A percentile compares a stretch with the other conserved stretches of the same genome.
These are phyloP conservation scores for Metschnikowia aberdeeniae DNA, from an alignment of 805 yeast genomes.

Conservation along the genomic window DNA sequence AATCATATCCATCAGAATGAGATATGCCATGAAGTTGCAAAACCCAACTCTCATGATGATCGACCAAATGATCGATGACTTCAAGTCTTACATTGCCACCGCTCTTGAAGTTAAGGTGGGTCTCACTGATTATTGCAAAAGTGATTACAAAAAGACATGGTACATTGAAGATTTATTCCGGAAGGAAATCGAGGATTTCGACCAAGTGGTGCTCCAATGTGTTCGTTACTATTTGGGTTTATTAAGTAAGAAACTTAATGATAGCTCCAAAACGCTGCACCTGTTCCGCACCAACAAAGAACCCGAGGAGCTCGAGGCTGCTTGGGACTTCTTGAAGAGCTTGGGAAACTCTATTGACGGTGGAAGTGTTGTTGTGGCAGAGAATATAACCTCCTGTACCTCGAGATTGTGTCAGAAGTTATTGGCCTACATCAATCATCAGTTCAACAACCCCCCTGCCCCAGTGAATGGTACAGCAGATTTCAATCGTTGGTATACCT, in stretches of 20 bases:
- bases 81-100: constrained; percentile 68
- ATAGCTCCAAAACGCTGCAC: constrained; percentile 58
- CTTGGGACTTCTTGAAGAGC: constrained; percentile 73
- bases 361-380: constrained; percentile 77
- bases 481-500: constrained; percentile 59
- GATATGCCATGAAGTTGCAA: constrained; percentile 70
- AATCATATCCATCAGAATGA: constrained; percentile 65
- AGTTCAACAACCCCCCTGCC: constrained; percentile 55
- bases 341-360: constrained; percentile 77
- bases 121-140: constrained; percentile 53
- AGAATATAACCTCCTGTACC: constrained; percentile 64
- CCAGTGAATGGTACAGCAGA: constrained; percentile 31
- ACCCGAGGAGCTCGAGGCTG: constrained; percentile 81
- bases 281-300: constrained; percentile 83
- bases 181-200: constrained; percentile 47
- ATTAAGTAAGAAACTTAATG: constrained; percentile 71
- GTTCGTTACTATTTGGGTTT: constrained; percentile 67
- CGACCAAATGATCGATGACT: constrained; percentile 88
- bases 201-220: constrained; percentile 66
- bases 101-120: constrained; percentile 74
- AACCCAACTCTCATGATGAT: constrained; percentile 94
- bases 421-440: constrained; percentile 66
- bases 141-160: constrained; percentile 62
- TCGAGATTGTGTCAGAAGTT: constrained; percentile 66
- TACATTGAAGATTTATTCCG: constrained; percentile 61